Percentiles rank a stretch among this genome's conserved stretches.
Evolutionary conservation across 176 grass and related monocot genomes (phyloP).

Genomic region (Musa schizocarpa): DNA sequence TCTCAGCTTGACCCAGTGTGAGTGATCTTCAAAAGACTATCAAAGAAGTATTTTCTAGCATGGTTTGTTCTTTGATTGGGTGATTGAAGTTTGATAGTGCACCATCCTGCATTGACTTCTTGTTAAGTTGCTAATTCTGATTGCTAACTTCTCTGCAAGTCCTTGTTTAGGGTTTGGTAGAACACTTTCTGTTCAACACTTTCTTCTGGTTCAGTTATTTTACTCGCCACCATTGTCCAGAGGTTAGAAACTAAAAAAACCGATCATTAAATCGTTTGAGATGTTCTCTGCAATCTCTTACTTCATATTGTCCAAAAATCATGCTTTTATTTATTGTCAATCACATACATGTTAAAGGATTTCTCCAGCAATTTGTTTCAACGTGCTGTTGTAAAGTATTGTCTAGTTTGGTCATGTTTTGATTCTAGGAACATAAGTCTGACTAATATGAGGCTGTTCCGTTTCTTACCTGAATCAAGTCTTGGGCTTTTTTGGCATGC

Average conservation of each 20-base stretch:
- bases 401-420: neutral
- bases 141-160: neutral
- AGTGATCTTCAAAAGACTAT: neutral
- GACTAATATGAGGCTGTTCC: neutral
- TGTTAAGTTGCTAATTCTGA: neutral
- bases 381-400: neutral
- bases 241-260: neutral
- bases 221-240: too few species aligned
- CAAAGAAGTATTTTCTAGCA: neutral
- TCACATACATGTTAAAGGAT: neutral
- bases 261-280: neutral
- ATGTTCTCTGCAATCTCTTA: neutral
- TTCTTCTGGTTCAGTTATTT: neutral
- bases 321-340: too few species aligned
- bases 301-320: neutral
- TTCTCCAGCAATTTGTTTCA: neutral
- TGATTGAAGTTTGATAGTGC: neutral
- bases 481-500: neutral
- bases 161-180: neutral
- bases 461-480: neutral
- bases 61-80: neutral
- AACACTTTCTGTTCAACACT: neutral
- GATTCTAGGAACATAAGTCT: neutral
- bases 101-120: neutral
- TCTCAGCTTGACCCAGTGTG: constrained; percentile 19